phyloP scores from a whole-genome alignment of 2,329 filamentous ascomycete species.

The Zymoseptoria passerinii region DNA sequence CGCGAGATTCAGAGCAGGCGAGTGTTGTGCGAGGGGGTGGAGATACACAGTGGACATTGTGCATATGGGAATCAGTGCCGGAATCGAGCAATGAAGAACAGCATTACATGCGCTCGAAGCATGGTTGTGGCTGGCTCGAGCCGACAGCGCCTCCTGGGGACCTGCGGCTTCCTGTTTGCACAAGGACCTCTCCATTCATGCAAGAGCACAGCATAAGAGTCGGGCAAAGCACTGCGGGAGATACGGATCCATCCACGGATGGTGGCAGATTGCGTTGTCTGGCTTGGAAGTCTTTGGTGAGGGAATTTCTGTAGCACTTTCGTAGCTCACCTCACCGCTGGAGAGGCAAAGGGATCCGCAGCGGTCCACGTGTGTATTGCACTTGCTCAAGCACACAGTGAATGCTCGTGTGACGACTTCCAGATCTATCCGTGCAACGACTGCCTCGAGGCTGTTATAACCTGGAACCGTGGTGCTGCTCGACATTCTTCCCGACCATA shows the following conservation, averaged over 20 bases:
- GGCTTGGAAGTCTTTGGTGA: no score
- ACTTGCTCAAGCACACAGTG: neutral
- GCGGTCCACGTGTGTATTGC: neutral
- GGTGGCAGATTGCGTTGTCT: no score
- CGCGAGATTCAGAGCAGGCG: neutral
- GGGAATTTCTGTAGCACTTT: neutral
- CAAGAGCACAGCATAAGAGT: no score
- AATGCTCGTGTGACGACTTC: neutral
- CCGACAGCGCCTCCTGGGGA: neutral
- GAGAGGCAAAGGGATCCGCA: no score
- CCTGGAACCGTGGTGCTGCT: neutral
- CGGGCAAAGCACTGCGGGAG: no score
- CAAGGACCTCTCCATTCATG: no score
- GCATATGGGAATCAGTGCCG: no score
- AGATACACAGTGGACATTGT: no score
- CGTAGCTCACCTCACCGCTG: neutral
- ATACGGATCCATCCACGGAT: no score
- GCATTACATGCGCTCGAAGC: no score
- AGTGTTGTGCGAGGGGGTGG: neutral
- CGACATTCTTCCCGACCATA: neutral
- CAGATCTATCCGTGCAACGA: neutral
- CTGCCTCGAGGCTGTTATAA: neutral
- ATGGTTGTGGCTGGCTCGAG: neutral
- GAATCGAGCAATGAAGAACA: no score
- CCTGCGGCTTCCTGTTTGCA: no score